Percentiles rank a stretch among this genome's conserved stretches.
Conservation (phyloP, 2,329 filamentous ascomycete genomes). For the Colletotrichum graminicola region DNA sequence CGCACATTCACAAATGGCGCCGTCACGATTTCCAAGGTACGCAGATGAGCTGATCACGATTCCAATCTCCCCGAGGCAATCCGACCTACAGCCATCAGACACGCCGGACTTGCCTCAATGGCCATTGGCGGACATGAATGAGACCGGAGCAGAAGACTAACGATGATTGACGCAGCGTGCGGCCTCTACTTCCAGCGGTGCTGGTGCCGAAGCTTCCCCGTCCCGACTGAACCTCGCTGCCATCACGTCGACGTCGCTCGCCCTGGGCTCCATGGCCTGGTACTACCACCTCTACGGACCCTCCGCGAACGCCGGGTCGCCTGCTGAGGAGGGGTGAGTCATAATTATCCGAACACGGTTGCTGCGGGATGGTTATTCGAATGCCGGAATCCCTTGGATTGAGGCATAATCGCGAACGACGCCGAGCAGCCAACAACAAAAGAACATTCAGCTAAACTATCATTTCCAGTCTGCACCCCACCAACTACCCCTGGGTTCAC, state of each 20-base stretch:
- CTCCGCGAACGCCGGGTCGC: slow-evolving; percentile 88
- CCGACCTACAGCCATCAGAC: slow-evolving; percentile 39
- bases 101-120: slow-evolving; percentile 36
- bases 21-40: slow-evolving; percentile 80
- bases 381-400: slow-evolving; percentile 31
- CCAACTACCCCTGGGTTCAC: slow-evolving; percentile 96
- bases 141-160: slow-evolving; percentile 54
- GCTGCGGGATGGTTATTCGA: slow-evolving; percentile 31
- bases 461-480: slow-evolving; percentile 82
- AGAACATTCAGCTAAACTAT: slow-evolving; percentile 26
- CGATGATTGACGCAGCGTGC: slow-evolving; percentile 63
- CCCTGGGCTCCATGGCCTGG: slow-evolving; percentile 92
- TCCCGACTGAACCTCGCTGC: slow-evolving; percentile 89
- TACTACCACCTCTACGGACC: slow-evolving; percentile 97
- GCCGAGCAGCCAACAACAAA: slow-evolving; percentile 26
- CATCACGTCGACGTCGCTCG: slow-evolving; percentile 85
- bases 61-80: slow-evolving; percentile 53
- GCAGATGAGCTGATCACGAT: slow-evolving; percentile 57
- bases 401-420: slow-evolving; percentile 42
- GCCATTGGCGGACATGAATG: slow-evolving; percentile 43
- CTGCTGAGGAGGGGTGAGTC: slow-evolving; percentile 97
- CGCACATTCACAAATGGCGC: slow-evolving; percentile 85
- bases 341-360: slow-evolving; percentile 8
- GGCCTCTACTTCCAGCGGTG: slow-evolving; percentile 80
- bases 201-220: slow-evolving; percentile 76